Conservation (phyloP, 2,329 filamentous ascomycete species). For the Fusarium chuoi region DNA sequence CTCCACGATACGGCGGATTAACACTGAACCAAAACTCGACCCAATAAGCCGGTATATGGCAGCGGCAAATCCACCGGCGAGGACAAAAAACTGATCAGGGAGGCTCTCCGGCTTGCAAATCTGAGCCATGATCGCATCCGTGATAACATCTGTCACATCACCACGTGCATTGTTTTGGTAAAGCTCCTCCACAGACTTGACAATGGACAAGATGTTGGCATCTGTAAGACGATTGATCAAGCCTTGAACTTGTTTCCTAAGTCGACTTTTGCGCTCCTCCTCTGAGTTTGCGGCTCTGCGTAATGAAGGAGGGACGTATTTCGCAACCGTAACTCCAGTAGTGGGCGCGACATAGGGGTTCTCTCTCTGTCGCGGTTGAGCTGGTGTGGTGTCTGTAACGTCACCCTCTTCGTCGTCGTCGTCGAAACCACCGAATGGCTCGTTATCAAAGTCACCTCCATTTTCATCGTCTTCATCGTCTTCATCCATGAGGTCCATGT, state of each 20-base stretch:
- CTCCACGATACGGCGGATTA: constrained; percentile 81
- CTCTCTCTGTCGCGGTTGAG: constrained; percentile 69
- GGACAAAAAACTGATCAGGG: constrained; percentile 88
- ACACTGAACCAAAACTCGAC: constrained; percentile 87
- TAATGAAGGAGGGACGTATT: constrained; percentile 91
- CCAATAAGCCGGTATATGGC: constrained; percentile 89
- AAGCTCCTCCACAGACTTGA: constrained; percentile 82
- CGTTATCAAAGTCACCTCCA: constrained; percentile 46
- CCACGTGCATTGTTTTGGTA: constrained; percentile 89
- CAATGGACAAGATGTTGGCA: constrained; percentile 85
- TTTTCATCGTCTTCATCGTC: constrained; percentile 47
- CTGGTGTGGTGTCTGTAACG: constrained; percentile 45
- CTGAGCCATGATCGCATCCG: constrained; percentile 81
- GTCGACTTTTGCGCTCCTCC: constrained; percentile 71
- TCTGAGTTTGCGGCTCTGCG: constrained; percentile 72
- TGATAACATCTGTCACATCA: constrained; percentile 82
- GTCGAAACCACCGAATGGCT: constrained; percentile 55
- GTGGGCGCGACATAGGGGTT: constrained; percentile 89
- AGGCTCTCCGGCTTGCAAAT: constrained; percentile 81
- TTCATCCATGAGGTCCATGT: constrained; percentile 38
- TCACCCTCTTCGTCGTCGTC: constrained; percentile 46
- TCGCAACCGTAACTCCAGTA: constrained; percentile 60
- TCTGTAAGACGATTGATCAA: constrained; percentile 93
- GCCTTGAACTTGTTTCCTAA: constrained; percentile 86
- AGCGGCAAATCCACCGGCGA: constrained; percentile 89